phyloP scores from a whole-genome alignment of 208 protist species.

The Leptomonas pyrrhocoris region DNA sequence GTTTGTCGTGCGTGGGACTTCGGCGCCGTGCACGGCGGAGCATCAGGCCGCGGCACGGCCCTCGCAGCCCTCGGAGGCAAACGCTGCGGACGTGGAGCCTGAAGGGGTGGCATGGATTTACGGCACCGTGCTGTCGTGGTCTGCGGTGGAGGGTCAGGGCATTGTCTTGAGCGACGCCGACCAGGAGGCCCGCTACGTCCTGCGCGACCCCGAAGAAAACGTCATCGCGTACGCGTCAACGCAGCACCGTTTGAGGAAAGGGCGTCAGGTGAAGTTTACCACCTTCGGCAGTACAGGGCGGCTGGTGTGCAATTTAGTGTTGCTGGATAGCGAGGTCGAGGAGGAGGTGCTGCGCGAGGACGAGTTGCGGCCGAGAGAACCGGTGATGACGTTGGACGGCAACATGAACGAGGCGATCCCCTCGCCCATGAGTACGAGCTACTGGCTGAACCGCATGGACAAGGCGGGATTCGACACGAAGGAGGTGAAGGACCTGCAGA shows the following conservation, averaged over 20 bases:
- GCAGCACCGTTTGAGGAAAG: constrained; percentile 58
- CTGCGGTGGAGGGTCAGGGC: constrained; percentile 72
- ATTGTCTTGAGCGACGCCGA: constrained; percentile 77
- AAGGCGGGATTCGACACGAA: constrained; percentile 78
- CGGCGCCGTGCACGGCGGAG: too few species aligned
- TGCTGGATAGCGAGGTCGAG: constrained; percentile 63
- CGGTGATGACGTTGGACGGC: constrained; percentile 58
- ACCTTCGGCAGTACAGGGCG: constrained; percentile 62
- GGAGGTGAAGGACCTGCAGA: constrained; percentile 83
- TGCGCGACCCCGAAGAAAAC: constrained; percentile 77
- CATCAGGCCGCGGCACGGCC: too few species aligned
- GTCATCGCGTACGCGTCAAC: constrained; percentile 61
- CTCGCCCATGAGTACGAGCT: constrained; percentile 84
- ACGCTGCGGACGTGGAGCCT: constrained; percentile 26
- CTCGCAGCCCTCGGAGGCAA: neutral
- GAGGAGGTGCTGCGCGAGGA: constrained; percentile 53
- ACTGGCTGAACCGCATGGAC: constrained; percentile 88
- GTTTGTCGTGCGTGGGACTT: neutral
- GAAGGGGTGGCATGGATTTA: constrained; percentile 53
- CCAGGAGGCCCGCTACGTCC: constrained; percentile 59
- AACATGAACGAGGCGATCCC: constrained; percentile 83
- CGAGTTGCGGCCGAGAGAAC: constrained; percentile 56
- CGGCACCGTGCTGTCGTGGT: constrained; percentile 80
- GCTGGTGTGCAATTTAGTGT: constrained; percentile 72
- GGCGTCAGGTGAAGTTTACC: constrained; percentile 75